Conservation (phyloP, 805 yeast species). For the Pichia cephalocereana region DNA sequence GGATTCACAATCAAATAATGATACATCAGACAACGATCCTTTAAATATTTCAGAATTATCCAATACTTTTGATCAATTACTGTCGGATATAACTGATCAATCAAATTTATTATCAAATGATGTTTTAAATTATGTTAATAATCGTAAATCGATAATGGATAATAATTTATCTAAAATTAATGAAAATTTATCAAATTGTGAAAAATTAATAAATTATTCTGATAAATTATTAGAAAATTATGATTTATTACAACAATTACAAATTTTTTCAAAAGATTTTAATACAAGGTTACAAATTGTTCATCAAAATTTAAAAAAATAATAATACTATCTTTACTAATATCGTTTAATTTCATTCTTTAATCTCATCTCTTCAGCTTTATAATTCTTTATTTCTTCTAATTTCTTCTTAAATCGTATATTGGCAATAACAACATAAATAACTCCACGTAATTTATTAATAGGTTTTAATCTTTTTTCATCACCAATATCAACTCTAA, state of each 20-base stretch:
- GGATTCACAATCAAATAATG: no score
- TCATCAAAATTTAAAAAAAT: constrained; percentile 13
- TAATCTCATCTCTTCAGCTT: constrained; percentile 9
- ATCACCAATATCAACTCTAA: background rate
- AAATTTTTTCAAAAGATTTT: constrained; percentile 24
- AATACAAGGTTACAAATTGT: constrained; percentile 16
- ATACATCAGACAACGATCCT: background rate
- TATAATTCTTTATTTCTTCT: constrained; percentile 7
- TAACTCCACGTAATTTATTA: constrained; percentile 22
- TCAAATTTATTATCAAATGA: background rate
- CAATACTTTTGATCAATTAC: constrained; percentile 48
- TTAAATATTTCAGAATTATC: background rate
- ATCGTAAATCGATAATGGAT: background rate
- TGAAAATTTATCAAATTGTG: constrained; percentile 13
- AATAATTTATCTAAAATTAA: constrained; percentile 6
- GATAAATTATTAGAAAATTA: constrained; percentile 15
- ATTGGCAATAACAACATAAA: constrained; percentile 28
- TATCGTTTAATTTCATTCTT: constrained; percentile 8
- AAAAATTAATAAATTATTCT: constrained; percentile 13
- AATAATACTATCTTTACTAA: background rate
- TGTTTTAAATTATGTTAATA: background rate
- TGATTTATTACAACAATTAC: constrained; percentile 26
- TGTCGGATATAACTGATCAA: constrained; percentile 49
- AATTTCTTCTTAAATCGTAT: constrained; percentile 26
- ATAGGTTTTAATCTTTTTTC: constrained; percentile 17